Evolutionary conservation across 352 stramenopile species (phyloP), one percentile per base, ranked within the genome.

Genomic region (Phytopythium oedochilum): DNA sequence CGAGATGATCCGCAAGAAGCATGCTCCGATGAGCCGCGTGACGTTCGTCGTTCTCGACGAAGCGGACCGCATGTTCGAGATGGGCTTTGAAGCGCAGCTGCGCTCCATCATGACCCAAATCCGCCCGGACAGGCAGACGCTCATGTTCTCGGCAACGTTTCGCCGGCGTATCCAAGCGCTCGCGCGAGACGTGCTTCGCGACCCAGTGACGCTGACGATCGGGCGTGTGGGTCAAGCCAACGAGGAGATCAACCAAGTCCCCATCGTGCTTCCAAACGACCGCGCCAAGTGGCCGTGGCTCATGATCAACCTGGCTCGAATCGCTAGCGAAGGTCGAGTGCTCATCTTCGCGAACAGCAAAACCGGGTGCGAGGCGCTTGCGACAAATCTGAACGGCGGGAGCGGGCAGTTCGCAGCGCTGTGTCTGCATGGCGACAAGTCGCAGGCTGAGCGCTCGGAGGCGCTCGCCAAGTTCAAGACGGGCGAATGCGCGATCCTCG

Each of bases 71-170:
- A 96, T 96, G 86, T 94, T 96, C 70, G 86, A 94, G 40, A 89
- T 96, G 83, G 86, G 86, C 0, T 96, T 96, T 60, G 84, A 93
- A 57, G 63, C 83, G 17, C 87, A 96, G 59, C 46, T 94, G 25
- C 76, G 78, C 6, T 89, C 81, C n/a, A 75, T 95, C 36, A 68
- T 96, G 59, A 70, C 78, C 17, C 83, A 94, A 56, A 84, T 96
- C 20, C 83, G 87, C 8, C 86, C 88, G 0, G 87, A 93, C 59
- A 63, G 88, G 2, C 87, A 96, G 63, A 96, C 77, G 17, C 71
- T 96, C 20, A 80, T 96, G 72, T 96, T 96, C 51, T 93, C 77
- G 0, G 88, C 88, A 2, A 96, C 88, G 14, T 96, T 95, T 56
- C 85, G 75, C 23, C 68, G 70, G 15, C 74, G 77, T 10, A 75